Conservation (phyloP, 495 filamentous ascomycete species). For the Melanomma pulvis-pyrius region DNA sequence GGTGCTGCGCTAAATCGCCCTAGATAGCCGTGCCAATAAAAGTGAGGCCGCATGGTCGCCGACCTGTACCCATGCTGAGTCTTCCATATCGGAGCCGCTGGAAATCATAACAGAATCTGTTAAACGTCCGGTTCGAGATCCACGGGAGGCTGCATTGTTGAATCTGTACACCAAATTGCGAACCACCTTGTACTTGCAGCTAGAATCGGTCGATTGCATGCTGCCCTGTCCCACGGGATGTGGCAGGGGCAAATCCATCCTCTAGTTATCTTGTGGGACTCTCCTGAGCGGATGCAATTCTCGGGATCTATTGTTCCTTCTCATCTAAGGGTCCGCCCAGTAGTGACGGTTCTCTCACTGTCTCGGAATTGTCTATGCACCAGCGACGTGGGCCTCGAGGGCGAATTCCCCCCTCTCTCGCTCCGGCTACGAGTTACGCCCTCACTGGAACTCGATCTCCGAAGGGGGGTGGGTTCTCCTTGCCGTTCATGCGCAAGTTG, state of each 20-base stretch:
- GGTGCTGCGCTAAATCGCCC: not conserved
- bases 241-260: too few relatives aligned
- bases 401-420: not conserved
- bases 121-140: not conserved
- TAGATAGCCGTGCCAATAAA: slow-evolving; percentile 18
- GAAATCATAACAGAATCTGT: not conserved
- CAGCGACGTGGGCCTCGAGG: slow-evolving; percentile 1
- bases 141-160: not conserved
- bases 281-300: not conserved
- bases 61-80: slow-evolving; percentile 1
- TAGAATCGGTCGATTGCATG: not conserved
- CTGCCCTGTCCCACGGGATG: not conserved
- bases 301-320: not conserved
- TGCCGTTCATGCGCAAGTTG: slow-evolving; percentile 2
- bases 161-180: not conserved
- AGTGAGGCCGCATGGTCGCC: slow-evolving; percentile 27
- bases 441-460: slow-evolving; percentile 6
- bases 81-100: not conserved
- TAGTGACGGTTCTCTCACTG: slow-evolving; percentile 14
- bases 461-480: not conserved
- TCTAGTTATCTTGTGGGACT: not conserved
- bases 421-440: slow-evolving; percentile 9
- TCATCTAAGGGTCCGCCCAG: not conserved
- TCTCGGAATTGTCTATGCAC: not conserved
- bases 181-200: not conserved